These are phyloP conservation scores for Begonia masoniana DNA, from an alignment of 306 rosid species.

Conservation along the genomic window DNA sequence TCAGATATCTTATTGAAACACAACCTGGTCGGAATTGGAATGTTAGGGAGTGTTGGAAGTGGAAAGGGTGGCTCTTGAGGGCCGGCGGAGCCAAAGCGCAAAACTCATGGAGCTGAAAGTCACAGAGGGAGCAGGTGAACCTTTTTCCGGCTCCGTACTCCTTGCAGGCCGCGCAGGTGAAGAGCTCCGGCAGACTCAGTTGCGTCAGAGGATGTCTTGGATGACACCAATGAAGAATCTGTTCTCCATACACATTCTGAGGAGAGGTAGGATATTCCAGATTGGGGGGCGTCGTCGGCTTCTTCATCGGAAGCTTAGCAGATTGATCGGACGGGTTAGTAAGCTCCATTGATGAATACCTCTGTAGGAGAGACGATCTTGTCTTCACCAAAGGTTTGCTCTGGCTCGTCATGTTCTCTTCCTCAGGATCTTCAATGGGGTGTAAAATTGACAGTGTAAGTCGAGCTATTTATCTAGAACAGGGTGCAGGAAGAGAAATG, in stretches of 20 bases:
- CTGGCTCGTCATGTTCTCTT: conserved; percentile 10
- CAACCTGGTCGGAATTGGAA: conserved; percentile 63
- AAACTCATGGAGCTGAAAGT: conserved; percentile 72
- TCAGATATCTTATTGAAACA: too few relatives aligned
- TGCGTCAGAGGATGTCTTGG: conserved; percentile 52
- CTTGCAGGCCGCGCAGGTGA: conserved; percentile 61
- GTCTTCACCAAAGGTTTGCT: conserved; percentile 15
- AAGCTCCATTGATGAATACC: conserved; percentile 19
- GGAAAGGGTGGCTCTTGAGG: conserved; percentile 65
- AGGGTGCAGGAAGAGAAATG: too few relatives aligned
- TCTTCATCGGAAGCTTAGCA: background rate
- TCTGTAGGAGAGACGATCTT: conserved; percentile 19
- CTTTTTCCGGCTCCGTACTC: conserved; percentile 78
- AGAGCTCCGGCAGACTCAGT: conserved; percentile 36
- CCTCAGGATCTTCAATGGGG: background rate
- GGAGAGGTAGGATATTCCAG: conserved; percentile 54
- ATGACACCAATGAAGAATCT: conserved; percentile 52
- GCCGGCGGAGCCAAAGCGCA: conserved; percentile 70
- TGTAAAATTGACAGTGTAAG: background rate
- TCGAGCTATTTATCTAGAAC: background rate
- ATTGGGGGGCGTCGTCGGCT: conserved; percentile 14
- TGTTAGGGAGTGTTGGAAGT: conserved; percentile 50
- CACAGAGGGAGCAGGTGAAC: conserved; percentile 53
- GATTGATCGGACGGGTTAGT: conserved; percentile 3
- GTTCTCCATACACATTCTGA: conserved; percentile 42